Conservation (phyloP, 805 yeast genomes). For the Yarrowia phangngaensis region DNA sequence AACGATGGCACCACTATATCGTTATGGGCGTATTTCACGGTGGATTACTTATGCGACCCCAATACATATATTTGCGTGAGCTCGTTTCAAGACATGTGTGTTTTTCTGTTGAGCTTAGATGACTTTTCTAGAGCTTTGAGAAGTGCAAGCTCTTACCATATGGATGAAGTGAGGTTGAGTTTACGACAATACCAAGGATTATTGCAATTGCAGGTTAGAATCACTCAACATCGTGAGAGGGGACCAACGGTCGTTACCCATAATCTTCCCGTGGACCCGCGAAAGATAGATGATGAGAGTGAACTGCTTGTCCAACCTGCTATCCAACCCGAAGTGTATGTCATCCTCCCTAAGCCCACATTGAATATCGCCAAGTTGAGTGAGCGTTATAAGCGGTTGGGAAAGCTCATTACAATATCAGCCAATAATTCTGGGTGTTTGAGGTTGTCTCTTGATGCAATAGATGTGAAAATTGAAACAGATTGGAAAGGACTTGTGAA, state of each 20-base stretch:
- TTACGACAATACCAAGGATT: slow-evolving; percentile 4
- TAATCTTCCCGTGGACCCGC: slow-evolving; percentile 6
- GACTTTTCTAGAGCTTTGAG: slow-evolving; percentile 15
- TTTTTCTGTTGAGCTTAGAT: slow-evolving; percentile 13
- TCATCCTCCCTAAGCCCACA: slow-evolving; percentile 12
- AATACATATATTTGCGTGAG: slow-evolving; percentile 10
- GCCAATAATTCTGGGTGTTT: slow-evolving; percentile 5
- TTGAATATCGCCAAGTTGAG: slow-evolving; percentile 11
- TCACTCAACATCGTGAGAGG: neutral
- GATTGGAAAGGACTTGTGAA: slow-evolving; percentile 15
- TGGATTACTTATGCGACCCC: slow-evolving; percentile 4
- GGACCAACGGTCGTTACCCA: slow-evolving; percentile 4
- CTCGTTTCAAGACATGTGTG: slow-evolving; percentile 7
- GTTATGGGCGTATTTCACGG: slow-evolving; percentile 3
- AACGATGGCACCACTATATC: slow-evolving; percentile 19
- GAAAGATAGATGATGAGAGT: neutral
- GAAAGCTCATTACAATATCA: neutral
- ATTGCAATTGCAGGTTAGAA: neutral
- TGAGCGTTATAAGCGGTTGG: slow-evolving; percentile 13
- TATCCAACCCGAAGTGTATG: slow-evolving; percentile 8
- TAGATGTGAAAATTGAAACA: slow-evolving; percentile 8
- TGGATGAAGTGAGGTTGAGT: slow-evolving; percentile 5
- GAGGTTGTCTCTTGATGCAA: neutral
- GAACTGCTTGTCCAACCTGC: slow-evolving; percentile 2
- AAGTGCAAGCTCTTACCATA: slow-evolving; percentile 13